These are phyloP conservation scores for Neopestalotiopsis sp. DNA, from an alignment of 2,329 filamentous ascomycete genomes.

Conservation along the genomic window DNA sequence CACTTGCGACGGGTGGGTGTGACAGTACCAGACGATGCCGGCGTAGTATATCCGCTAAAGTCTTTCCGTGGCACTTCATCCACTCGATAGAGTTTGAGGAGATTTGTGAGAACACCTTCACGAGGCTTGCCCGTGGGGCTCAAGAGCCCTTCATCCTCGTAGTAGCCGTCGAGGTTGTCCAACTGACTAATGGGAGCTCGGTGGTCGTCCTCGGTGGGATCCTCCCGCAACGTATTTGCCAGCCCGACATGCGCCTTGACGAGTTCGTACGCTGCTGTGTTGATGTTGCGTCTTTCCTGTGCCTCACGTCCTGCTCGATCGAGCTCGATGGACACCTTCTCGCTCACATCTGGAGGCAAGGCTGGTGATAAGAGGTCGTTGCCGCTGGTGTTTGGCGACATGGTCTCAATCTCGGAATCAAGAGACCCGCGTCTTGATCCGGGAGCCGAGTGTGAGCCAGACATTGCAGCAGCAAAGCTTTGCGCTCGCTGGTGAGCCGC, in stretches of 20 bases:
- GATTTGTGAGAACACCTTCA: conserved; percentile 50
- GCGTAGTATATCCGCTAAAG: conserved; percentile 35
- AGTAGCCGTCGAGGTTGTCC: conserved; percentile 1
- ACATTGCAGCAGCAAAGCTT: conserved; percentile 46
- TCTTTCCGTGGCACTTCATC: conserved; percentile 21
- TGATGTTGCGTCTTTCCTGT: conserved; percentile 33
- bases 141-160: conserved; percentile 13
- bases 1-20: conserved; percentile 52
- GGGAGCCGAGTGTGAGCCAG: conserved; percentile 40
- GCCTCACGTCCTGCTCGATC: conserved; percentile 21
- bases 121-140: conserved; percentile 34
- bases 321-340: conserved; percentile 7
- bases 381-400: conserved; percentile 33
- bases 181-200: neutral
- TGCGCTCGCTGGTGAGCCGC: conserved; percentile 49
- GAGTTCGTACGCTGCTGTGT: conserved; percentile 46
- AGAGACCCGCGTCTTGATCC: conserved; percentile 40
- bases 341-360: neutral
- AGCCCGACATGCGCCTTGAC: conserved; percentile 46
- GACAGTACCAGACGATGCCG: conserved; percentile 43
- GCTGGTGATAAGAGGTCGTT: conserved; percentile 25
- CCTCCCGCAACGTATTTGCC: conserved; percentile 21
- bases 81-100: conserved; percentile 52
- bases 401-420: conserved; percentile 41
- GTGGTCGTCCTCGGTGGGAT: neutral